Evolutionary conservation across 192 early-diverging fungal genomes (phyloP).

Genomic region (Thamnidium elegans): DNA sequence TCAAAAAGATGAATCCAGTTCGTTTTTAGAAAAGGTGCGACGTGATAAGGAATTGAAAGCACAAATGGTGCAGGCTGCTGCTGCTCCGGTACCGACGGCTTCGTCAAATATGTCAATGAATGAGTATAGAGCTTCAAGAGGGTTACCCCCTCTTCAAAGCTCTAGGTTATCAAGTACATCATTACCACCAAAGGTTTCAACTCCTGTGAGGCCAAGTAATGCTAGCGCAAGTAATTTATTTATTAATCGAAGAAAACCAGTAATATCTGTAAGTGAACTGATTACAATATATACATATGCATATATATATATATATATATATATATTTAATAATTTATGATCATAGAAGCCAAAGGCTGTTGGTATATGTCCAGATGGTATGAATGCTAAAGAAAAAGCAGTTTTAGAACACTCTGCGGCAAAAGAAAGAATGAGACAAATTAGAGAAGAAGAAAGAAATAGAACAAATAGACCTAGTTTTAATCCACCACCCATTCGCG

Average conservation of each 20-base stretch:
- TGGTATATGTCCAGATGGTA: too few species aligned
- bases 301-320: too few species aligned
- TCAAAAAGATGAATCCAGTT: too few species aligned
- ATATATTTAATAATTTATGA: too few species aligned
- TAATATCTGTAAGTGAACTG: not conserved
- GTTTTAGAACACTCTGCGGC: constrained; percentile 3
- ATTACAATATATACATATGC: not conserved
- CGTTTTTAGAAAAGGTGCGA: too few species aligned
- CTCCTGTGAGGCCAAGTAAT: too few species aligned
- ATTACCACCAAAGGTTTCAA: too few species aligned
- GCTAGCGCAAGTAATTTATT: not conserved
- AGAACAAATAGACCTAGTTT: not conserved
- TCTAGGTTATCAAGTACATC: too few species aligned
- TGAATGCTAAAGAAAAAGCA: not conserved
- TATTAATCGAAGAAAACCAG: not conserved
- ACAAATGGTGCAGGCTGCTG: too few species aligned
- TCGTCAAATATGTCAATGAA: not conserved
- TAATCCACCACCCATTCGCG: not conserved
- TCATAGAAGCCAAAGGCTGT: too few species aligned
- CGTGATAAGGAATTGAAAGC: too few species aligned
- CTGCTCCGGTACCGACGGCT: too few species aligned
- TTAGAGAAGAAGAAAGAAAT: not conserved
- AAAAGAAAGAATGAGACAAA: not conserved
- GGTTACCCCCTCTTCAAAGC: not conserved
- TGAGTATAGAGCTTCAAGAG: not conserved